A percentile compares a stretch with the other conserved stretches of the same genome.
These are phyloP conservation scores for Ustilago vetiveriae DNA, from an alignment of 1,284 basidiomycete genomes.

Conservation along the genomic window DNA sequence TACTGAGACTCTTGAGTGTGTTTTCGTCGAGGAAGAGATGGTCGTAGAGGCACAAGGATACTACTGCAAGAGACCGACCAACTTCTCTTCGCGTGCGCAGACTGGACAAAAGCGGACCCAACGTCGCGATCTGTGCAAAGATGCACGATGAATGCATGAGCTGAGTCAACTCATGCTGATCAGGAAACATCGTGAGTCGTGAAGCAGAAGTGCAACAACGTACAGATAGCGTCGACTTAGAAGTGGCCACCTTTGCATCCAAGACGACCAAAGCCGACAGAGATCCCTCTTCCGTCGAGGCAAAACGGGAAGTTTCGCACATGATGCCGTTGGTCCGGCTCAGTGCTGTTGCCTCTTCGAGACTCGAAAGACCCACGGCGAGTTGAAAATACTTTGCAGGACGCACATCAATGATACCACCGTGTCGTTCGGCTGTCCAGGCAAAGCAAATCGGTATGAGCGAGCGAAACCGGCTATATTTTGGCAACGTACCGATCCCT, in stretches of 20 bases:
- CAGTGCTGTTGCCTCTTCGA: constrained; percentile 16
- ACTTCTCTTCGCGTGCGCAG: constrained; percentile 18
- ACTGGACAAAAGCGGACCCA: constrained; percentile 29
- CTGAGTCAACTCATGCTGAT: too few species aligned
- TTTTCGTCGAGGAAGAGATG: constrained; percentile 44
- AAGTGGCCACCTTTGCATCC: constrained; percentile 25
- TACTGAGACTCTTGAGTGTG: constrained; percentile 36
- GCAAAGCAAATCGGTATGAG: not conserved
- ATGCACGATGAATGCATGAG: too few species aligned
- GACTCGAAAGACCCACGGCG: constrained; percentile 21
- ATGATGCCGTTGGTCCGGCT: not conserved
- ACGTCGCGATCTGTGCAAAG: constrained; percentile 14
- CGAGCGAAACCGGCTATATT: not conserved
- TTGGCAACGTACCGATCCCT: not conserved
- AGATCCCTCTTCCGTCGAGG: constrained; percentile 1
- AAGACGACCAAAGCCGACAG: constrained; percentile 13
- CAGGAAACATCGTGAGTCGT: too few species aligned
- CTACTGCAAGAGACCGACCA: constrained; percentile 16
- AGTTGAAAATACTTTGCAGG: constrained; percentile 24
- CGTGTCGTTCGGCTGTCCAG: constrained; percentile 19
- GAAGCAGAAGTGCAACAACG: too few species aligned
- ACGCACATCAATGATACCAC: constrained; percentile 8
- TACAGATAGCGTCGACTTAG: constrained; percentile 32
- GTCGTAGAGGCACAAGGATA: constrained; percentile 20
- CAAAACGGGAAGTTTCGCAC: not conserved